phyloP scores from a whole-genome alignment of 768 basidiomycete genomes.

The Pleurotus djamor region DNA sequence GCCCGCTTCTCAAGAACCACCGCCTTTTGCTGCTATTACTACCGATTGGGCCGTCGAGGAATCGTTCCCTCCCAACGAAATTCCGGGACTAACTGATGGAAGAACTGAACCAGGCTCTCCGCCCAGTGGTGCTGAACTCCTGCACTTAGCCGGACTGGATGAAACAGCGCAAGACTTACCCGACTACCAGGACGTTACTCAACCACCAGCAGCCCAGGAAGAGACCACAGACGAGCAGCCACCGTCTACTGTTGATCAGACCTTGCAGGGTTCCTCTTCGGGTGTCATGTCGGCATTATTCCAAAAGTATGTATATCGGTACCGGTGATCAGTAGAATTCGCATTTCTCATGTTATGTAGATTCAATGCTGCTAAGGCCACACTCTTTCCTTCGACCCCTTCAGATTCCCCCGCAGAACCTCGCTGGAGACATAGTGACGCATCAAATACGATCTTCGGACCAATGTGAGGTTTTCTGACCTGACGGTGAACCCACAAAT shows the following conservation, averaged over 20 bases:
- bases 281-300: background rate
- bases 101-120: slow-evolving; percentile 11
- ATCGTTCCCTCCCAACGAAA: background rate
- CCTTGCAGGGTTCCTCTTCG: background rate
- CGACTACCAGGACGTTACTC: slow-evolving; percentile 44
- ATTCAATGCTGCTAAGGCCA: slow-evolving; percentile 40
- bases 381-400: slow-evolving; percentile 36
- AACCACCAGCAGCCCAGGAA: background rate
- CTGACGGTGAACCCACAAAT: background rate
- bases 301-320: background rate
- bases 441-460: slow-evolving; percentile 66
- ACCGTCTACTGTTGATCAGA: slow-evolving; percentile 18
- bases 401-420: slow-evolving; percentile 16
- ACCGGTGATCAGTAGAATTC: too few species aligned
- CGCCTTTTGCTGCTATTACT: background rate
- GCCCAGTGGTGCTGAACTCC: slow-evolving; percentile 42
- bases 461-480: slow-evolving; percentile 46
- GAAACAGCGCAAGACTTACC: slow-evolving; percentile 34
- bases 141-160: slow-evolving; percentile 48
- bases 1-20: slow-evolving; percentile 12
- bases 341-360: slow-evolving; percentile 18
- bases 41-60: too few species aligned
- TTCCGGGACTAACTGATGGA: background rate
- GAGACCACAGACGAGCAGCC: slow-evolving; percentile 5
- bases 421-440: slow-evolving; percentile 15